Conservation (phyloP, 371 early-diverging fungal genomes). For the Caulochytrium protostelioides region DNA sequence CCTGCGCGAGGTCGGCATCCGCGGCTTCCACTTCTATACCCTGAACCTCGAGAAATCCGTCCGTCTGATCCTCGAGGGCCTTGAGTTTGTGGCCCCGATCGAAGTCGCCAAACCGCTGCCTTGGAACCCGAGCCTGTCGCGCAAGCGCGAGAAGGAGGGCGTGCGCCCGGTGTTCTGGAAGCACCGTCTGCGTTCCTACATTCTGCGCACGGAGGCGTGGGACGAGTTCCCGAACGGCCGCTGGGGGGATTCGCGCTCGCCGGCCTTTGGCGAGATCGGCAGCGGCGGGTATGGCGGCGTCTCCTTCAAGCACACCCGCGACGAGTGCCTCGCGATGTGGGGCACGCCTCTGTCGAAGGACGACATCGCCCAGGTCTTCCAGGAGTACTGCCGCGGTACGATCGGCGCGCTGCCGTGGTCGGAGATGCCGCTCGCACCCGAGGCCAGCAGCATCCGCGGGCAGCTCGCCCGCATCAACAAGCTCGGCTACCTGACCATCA, state of each 20-base stretch:
- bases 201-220: slow-evolving; percentile 82
- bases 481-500: slow-evolving; percentile 77
- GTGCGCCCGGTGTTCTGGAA: slow-evolving; percentile 96
- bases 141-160: slow-evolving; percentile 67
- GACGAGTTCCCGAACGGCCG: slow-evolving; percentile 96
- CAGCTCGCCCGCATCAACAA: slow-evolving; percentile 48
- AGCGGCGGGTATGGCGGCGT: slow-evolving; percentile 77
- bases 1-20: slow-evolving; percentile 41
- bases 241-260: slow-evolving; percentile 88
- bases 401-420: slow-evolving; percentile 77
- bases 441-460: slow-evolving; percentile 41
- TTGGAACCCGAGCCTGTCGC: slow-evolving; percentile 81
- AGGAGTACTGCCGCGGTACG: slow-evolving; percentile 53
- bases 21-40: slow-evolving; percentile 53
- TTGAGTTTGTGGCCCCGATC: slow-evolving; percentile 43
- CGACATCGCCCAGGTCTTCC: slow-evolving; percentile 56
- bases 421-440: slow-evolving; percentile 56
- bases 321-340: slow-evolving; percentile 45
- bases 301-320: slow-evolving; percentile 41
- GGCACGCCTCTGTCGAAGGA: slow-evolving; percentile 36
- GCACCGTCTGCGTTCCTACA: slow-evolving; percentile 74
- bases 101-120: slow-evolving; percentile 72
- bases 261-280: slow-evolving; percentile 82
- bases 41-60: slow-evolving; percentile 75
- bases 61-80: slow-evolving; percentile 57